phyloP scores from a whole-genome alignment of 2,329 filamentous ascomycete genomes.

The Phoma sp. region DNA sequence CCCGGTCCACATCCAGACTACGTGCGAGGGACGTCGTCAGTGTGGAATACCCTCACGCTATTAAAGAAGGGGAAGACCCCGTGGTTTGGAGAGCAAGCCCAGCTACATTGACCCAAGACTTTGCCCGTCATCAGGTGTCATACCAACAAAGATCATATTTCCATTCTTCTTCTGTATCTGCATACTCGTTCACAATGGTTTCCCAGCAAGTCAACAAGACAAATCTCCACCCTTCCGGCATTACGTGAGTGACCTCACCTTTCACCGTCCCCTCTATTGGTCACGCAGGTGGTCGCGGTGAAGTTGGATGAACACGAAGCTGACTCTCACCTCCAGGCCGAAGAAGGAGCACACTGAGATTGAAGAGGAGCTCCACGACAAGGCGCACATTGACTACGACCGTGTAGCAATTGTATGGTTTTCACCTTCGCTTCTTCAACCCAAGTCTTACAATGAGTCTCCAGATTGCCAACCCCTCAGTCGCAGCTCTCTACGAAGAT shows the following conservation, averaged over 20 bases:
- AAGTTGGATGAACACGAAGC: neutral
- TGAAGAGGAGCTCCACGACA: constrained; percentile 96
- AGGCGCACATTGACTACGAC: constrained; percentile 98
- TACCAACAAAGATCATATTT: constrained; percentile 65
- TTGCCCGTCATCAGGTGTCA: constrained; percentile 62
- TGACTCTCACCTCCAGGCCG: constrained; percentile 62
- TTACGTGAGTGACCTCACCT: constrained; percentile 69
- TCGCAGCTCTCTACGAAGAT: constrained; percentile 97
- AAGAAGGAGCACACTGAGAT: constrained; percentile 91
- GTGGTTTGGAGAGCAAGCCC: constrained; percentile 47
- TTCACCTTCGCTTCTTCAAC: neutral
- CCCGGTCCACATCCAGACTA: constrained; percentile 33
- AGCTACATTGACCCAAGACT: constrained; percentile 60
- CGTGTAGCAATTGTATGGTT: constrained; percentile 89
- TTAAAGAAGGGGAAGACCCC: constrained; percentile 48
- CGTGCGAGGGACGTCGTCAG: constrained; percentile 37
- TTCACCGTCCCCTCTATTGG: neutral
- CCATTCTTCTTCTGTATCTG: constrained; percentile 62
- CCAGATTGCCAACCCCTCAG: constrained; percentile 86
- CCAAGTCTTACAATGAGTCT: constrained; percentile 11
- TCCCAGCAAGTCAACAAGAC: constrained; percentile 79
- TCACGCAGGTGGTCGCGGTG: too few relatives aligned
- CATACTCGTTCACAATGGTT: constrained; percentile 47
- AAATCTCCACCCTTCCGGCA: constrained; percentile 85
- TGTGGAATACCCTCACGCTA: constrained; percentile 38